A percentile compares a stretch with the other conserved stretches of the same genome.
These are phyloP conservation scores for Saccharomycopsis malanga DNA, from an alignment of 805 yeast genomes.

Conservation along the genomic window DNA sequence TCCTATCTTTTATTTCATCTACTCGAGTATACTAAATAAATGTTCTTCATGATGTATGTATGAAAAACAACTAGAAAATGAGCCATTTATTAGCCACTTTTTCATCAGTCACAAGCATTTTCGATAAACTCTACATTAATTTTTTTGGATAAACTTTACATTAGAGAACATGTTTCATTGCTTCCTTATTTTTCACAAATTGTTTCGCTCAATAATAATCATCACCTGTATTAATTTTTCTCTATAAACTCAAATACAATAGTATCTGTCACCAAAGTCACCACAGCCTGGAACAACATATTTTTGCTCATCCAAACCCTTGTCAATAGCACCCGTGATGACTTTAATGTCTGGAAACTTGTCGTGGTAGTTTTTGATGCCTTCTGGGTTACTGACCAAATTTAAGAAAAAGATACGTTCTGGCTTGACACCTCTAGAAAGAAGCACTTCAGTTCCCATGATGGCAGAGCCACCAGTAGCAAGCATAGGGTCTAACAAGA, in stretches of 20 bases:
- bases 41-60: no score
- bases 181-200: no score
- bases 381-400: constrained; percentile 92
- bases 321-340: constrained; percentile 91
- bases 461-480: constrained; percentile 99
- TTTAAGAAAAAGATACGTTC: constrained; percentile 87
- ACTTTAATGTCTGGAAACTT: constrained; percentile 80
- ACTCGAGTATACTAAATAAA: no score
- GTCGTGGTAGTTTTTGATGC: constrained; percentile 68
- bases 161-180: no score
- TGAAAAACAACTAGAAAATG: no score
- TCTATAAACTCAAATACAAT: constrained; percentile 77
- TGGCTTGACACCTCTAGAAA: constrained; percentile 78
- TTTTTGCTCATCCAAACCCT: constrained; percentile 74
- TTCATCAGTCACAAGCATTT: no score
- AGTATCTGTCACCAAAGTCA: constrained; percentile 97
- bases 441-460: constrained; percentile 91
- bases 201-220: no score
- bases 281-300: constrained; percentile 93
- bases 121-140: no score
- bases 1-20: no score
- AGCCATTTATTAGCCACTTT: no score
- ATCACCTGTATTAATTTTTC: no score
- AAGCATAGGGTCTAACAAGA: constrained; percentile 91
- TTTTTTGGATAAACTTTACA: no score